Evolutionary conservation across 768 basidiomycete genomes (phyloP), one percentile per base, ranked within the genome.

Genomic region (Trametes punicea): DNA sequence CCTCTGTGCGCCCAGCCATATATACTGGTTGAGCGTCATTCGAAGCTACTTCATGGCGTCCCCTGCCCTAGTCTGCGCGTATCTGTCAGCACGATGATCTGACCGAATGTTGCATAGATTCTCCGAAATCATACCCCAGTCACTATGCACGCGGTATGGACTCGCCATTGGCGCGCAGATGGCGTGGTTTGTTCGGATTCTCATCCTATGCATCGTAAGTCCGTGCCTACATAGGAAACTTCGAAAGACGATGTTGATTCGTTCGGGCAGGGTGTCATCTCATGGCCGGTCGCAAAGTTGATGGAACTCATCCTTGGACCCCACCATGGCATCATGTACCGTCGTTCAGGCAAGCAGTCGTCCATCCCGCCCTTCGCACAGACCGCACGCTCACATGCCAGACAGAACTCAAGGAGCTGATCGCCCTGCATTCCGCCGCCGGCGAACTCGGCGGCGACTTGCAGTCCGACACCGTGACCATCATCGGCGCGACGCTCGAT

Each of bases 321-420:
- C 0, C 88, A 93, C 68, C 88, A 91, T 65, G 91, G 91, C 40
- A 90, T 93, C 66, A 90, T 93, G 51, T 94, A 93, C 64, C 81
- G 90, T 13, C 79, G 90, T 55, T 81, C 75, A 59, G 82, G 61
- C 56, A 26, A 27, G 56, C 29, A n/a, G 2, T 10, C 9, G 11
- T 16, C 11, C 29, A 18, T 18, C 47, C 46, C 3, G 13, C 26
- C 4, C 10, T n/a, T n/a, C n/a, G n/a, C n/a, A n/a, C n/a, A n/a
- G n/a, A n/a, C 18, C n/a, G 10, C n/a, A n/a, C 36, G 29, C 25
- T 48, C 5, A 40, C 20, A 20, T 20, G 27, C 8, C 27, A 8
- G 18, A 9, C 31, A 62, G 65, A 94, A 66, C 75, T 94, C 23
- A 90, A 92, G 65, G 90, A 93, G 65, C 73, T 94, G 30, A 91